Evolutionary conservation across 2,329 filamentous ascomycete genomes (phyloP), one percentile per base, ranked within the genome.

Genomic region (Claviceps spartinae): DNA sequence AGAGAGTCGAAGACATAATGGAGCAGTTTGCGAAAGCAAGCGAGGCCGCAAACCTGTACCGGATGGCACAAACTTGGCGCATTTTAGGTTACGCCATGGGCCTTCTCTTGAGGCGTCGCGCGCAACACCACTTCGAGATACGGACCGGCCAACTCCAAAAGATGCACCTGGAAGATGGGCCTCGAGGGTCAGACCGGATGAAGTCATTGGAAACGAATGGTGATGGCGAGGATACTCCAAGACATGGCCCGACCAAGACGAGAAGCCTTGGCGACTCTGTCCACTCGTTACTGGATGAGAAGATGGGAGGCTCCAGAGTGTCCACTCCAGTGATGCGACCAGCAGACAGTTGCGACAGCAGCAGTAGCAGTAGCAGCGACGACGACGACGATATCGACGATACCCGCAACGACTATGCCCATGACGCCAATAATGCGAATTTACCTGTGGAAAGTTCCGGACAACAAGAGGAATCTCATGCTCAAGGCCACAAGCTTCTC

Each of bases 41-140:
- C 2, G 78, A 83, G 56, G 67, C 66, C 3, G 73, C 76, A 20
- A 74, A 72, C 36, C 69, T 78, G 47, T 83, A 78, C 59, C 73
- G 81, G 1, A 69, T 84, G 0, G 78, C 81, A 5, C 81, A 84
- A 60, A 81, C 79, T 1, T 84, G 81, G 81, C 74, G 79, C 34
- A 71, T 83, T 13, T 60, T 84, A 20, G 73, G 75, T 0, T 82
- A 77, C 58, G 75, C 75, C 9, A 73, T 81, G 57, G 66, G 69
- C 20, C 63, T 81, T 13, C 67, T 84, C 1, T 68, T 84, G 1
- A 67, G 67, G 16, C 70, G 73, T 34, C 71, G 81, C 30, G 78
- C 76, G 1, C 72, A 78, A 44, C 79, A 78, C 54, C 81, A 84
- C 58, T 68, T 78, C 0, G 70, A 81, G 49, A 60, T 64, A 22